A percentile compares a stretch with the other conserved stretches of the same genome.
Conservation (phyloP, 2,329 filamentous ascomycete species). For the Podosphaera fusca region DNA sequence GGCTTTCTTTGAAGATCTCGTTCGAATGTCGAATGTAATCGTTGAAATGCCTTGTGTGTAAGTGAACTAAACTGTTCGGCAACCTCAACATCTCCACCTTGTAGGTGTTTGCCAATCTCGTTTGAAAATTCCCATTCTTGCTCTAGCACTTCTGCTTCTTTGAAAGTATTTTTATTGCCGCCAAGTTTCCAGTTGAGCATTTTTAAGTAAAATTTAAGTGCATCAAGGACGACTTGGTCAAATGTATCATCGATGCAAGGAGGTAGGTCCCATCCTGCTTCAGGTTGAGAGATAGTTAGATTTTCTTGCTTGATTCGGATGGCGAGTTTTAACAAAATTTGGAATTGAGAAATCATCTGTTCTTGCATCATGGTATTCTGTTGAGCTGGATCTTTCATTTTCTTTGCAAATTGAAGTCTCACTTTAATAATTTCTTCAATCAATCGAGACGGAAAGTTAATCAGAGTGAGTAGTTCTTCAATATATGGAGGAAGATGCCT, state of each 20-base stretch:
- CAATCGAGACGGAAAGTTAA: conserved; percentile 88
- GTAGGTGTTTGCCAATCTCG: conserved; percentile 72
- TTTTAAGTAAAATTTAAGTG: conserved; percentile 93
- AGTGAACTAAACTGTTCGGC: conserved; percentile 91
- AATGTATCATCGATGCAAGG: conserved; percentile 95
- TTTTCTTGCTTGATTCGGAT: conserved; percentile 86
- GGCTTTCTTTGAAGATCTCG: conserved; percentile 66
- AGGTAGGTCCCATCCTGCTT: conserved; percentile 84
- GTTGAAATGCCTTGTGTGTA: conserved; percentile 76
- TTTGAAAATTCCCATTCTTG: conserved; percentile 98
- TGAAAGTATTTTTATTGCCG: conserved; percentile 97
- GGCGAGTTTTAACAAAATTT: conserved; percentile 74
- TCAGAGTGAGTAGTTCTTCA: conserved; percentile 81
- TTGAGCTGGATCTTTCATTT: conserved; percentile 85
- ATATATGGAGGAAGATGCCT: conserved; percentile 89
- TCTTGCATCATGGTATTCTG: conserved; percentile 87
- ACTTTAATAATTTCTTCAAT: conserved; percentile 94
- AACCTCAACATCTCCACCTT: conserved; percentile 85
- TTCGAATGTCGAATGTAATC: conserved; percentile 78
- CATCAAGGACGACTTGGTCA: conserved; percentile 74
- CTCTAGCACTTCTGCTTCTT: conserved; percentile 89
- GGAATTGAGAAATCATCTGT: conserved; percentile 94
- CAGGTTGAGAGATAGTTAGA: conserved; percentile 56
- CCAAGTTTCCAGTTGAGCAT: conserved; percentile 96
- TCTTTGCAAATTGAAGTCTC: conserved; percentile 72